Percentiles rank a stretch among this genome's conserved stretches.
phyloP scores from a whole-genome alignment of 2,329 filamentous ascomycete species.

The Monosporascus cannonballus region DNA sequence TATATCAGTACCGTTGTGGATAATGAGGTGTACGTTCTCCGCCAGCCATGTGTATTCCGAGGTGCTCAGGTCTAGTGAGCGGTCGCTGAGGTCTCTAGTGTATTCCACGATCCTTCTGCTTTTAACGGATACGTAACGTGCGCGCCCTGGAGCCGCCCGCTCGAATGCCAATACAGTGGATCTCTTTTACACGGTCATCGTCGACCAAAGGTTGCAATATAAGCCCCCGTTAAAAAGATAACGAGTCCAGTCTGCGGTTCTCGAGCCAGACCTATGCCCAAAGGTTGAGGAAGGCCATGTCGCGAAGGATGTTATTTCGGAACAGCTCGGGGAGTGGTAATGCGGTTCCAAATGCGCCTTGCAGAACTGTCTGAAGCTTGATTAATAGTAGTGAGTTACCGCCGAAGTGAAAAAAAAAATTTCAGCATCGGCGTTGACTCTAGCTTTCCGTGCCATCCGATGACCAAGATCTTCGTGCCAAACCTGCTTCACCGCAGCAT shows the following conservation, averaged over 20 bases:
- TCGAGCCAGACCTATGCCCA: background rate
- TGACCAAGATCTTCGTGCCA: slow-evolving; percentile 15
- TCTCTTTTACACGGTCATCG: slow-evolving; percentile 20
- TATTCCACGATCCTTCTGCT: background rate
- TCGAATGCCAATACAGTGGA: slow-evolving; percentile 38
- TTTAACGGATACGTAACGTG: background rate
- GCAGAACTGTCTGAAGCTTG: slow-evolving; percentile 26
- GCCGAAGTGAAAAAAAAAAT: slow-evolving; percentile 36
- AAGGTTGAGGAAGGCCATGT: background rate
- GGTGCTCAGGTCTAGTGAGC: background rate
- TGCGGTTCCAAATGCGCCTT: slow-evolving; percentile 21
- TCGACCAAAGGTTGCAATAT: slow-evolving; percentile 33
- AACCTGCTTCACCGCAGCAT: slow-evolving; percentile 3
- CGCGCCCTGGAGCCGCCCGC: background rate
- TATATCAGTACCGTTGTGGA: slow-evolving; percentile 45
- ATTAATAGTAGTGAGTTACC: slow-evolving; percentile 36
- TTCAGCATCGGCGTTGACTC: slow-evolving; percentile 18
- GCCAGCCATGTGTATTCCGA: slow-evolving; percentile 20
- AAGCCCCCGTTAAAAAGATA: slow-evolving; percentile 29
- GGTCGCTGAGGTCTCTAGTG: background rate
- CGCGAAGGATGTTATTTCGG: slow-evolving; percentile 27
- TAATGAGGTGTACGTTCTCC: slow-evolving; percentile 29
- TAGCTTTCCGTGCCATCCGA: slow-evolving; percentile 7
- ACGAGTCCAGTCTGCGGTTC: slow-evolving; percentile 9
- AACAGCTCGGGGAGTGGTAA: slow-evolving; percentile 32